Conservation (phyloP, 352 stramenopile genomes). For the Phytophthora lateralis region DNA sequence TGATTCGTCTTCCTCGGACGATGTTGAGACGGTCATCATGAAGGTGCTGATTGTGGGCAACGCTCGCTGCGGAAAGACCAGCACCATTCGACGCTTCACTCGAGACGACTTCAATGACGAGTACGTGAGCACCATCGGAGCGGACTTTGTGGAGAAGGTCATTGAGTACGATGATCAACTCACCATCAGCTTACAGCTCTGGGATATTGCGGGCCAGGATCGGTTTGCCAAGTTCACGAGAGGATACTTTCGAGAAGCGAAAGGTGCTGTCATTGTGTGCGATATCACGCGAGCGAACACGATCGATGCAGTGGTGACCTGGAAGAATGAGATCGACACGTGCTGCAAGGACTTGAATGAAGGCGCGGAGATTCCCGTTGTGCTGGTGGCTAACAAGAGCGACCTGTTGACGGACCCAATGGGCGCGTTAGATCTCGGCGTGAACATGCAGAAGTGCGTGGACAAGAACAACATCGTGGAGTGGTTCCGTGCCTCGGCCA, state of each 20-base stretch:
- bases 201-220: constrained; percentile 90
- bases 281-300: constrained; percentile 88
- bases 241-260: constrained; percentile 84
- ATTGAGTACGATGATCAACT: constrained; percentile 65
- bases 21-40: constrained; percentile 65
- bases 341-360: constrained; percentile 59
- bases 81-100: constrained; percentile 81
- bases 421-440: constrained; percentile 69
- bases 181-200: constrained; percentile 80
- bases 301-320: constrained; percentile 81
- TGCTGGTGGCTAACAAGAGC: constrained; percentile 89
- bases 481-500: constrained; percentile 80
- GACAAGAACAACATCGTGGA: constrained; percentile 72
- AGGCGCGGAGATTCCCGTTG: constrained; percentile 61
- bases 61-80: constrained; percentile 89
- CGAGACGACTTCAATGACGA: constrained; percentile 73
- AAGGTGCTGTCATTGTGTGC: constrained; percentile 86
- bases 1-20: constrained; percentile 20
- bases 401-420: constrained; percentile 77
- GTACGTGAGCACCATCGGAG: constrained; percentile 88
- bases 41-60: constrained; percentile 90
- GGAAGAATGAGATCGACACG: constrained; percentile 82
- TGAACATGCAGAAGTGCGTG: constrained; percentile 88
- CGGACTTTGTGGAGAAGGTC: constrained; percentile 86
- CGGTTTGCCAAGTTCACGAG: constrained; percentile 89